Conservation (phyloP, 2,329 filamentous ascomycete species). For the Penicillium glabrum region DNA sequence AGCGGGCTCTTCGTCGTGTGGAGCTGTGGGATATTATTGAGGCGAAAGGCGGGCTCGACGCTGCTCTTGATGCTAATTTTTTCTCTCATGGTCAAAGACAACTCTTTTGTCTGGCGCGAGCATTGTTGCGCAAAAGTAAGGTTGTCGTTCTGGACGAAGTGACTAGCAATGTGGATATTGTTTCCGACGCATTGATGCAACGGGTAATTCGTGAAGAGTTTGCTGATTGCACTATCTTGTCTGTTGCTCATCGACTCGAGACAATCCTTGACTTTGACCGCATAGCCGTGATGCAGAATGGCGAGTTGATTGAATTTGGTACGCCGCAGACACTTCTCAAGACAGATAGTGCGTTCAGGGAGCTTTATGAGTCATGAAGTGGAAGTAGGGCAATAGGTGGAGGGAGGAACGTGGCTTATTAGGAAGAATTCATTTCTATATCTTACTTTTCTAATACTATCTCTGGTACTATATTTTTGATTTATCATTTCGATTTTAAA, state of each 20-base stretch:
- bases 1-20: conserved; percentile 45
- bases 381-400: no score
- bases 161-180: conserved; percentile 45
- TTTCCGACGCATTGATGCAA: conserved; percentile 54
- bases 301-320: neutral
- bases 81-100: conserved; percentile 53
- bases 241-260: conserved; percentile 46
- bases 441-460: no score
- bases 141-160: conserved; percentile 21
- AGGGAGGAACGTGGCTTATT: no score
- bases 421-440: no score
- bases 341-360: no score
- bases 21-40: conserved; percentile 45
- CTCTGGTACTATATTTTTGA: no score
- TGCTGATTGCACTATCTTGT: conserved; percentile 53
- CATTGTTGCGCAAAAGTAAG: conserved; percentile 39
- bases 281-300: conserved; percentile 12
- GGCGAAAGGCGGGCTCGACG: conserved; percentile 39
- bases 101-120: conserved; percentile 51
- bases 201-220: conserved; percentile 50
- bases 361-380: no score
- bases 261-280: conserved; percentile 13
- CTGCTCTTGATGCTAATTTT: conserved; percentile 30
- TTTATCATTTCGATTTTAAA: no score
- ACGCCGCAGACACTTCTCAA: no score